phyloP scores from a whole-genome alignment of 768 basidiomycete species.

The Pleurotus cornucopiae region DNA sequence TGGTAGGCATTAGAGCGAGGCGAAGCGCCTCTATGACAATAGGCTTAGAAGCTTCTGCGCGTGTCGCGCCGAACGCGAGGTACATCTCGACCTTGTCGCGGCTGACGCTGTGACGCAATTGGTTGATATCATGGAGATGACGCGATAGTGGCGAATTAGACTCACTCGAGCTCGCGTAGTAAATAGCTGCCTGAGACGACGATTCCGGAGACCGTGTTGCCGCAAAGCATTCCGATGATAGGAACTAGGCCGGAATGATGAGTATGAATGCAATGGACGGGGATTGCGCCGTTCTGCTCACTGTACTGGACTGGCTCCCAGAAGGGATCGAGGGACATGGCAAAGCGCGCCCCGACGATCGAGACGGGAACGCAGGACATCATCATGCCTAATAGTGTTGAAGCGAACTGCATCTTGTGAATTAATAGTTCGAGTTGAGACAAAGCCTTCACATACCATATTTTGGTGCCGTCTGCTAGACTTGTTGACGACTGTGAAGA shows the following conservation, averaged over 20 bases:
- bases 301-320: constrained; percentile 84
- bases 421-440: too few species aligned
- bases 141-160: not conserved
- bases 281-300: constrained; percentile 24
- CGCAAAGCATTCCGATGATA: constrained; percentile 83
- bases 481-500: constrained; percentile 67
- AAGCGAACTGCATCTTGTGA: constrained; percentile 45
- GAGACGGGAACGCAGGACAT: constrained; percentile 79
- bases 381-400: constrained; percentile 64
- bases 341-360: constrained; percentile 67
- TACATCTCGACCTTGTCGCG: constrained; percentile 82
- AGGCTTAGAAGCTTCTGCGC: constrained; percentile 80
- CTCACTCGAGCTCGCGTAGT: constrained; percentile 71
- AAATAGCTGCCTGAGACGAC: constrained; percentile 67
- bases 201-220: constrained; percentile 72
- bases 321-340: constrained; percentile 74
- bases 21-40: constrained; percentile 74
- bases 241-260: constrained; percentile 46
- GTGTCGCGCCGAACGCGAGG: constrained; percentile 80
- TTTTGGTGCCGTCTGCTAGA: constrained; percentile 64
- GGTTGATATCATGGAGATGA: not conserved
- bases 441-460: constrained; percentile 48
- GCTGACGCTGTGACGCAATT: constrained; percentile 53
- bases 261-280: not conserved
- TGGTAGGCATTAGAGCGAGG: constrained; percentile 73